A percentile compares a stretch with the other conserved stretches of the same genome.
Evolutionary conservation across 2,329 filamentous ascomycete species (phyloP).

Genomic region (Colletotrichum sp.): DNA sequence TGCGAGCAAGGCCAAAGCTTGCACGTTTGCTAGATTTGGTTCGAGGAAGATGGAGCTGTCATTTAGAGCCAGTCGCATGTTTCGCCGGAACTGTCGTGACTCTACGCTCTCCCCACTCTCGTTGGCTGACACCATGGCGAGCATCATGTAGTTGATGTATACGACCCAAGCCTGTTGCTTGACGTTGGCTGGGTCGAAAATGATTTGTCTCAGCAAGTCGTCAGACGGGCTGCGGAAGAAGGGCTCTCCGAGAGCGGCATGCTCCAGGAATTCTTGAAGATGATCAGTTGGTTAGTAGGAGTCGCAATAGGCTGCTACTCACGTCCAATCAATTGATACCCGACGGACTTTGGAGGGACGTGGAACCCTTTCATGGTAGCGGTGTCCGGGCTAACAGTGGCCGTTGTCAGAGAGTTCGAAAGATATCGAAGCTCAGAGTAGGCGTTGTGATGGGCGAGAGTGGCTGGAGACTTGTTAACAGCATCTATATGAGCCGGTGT

Average conservation of each 20-base stretch:
- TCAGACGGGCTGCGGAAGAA: not conserved
- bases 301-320: not conserved
- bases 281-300: too few relatives aligned
- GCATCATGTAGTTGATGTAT: slow-evolving; percentile 3
- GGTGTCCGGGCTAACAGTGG: not conserved
- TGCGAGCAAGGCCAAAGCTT: not conserved
- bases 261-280: not conserved
- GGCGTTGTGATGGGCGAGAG: not conserved
- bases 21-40: not conserved
- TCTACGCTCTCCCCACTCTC: not conserved
- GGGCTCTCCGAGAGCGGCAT: not conserved
- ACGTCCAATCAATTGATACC: slow-evolving; percentile 1
- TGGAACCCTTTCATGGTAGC: not conserved
- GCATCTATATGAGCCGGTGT: not conserved
- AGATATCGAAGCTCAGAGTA: not conserved
- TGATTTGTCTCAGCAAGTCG: not conserved
- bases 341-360: not conserved
- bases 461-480: not conserved
- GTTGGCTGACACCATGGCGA: not conserved
- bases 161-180: not conserved
- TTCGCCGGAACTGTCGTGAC: not conserved
- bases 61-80: not conserved
- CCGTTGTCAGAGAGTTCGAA: not conserved
- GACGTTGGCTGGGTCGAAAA: not conserved
- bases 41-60: slow-evolving; percentile 1